phyloP scores from a whole-genome alignment of 2,329 filamentous ascomycete genomes.

The Xylogone sp. region DNA sequence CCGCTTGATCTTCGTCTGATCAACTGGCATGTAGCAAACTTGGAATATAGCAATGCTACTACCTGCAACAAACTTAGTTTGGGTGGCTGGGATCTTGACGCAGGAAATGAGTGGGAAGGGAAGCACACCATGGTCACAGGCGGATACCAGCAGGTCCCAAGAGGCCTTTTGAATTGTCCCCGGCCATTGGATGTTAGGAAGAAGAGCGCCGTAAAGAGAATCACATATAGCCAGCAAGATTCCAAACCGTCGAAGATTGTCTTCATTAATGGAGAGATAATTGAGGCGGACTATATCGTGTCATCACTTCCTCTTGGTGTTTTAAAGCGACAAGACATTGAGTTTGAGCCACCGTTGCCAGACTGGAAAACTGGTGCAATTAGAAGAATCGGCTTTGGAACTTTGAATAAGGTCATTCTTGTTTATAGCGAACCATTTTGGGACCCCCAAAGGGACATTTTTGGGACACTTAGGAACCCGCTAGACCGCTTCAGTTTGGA shows the following conservation, averaged over 20 bases:
- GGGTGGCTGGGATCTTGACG: conserved; percentile 92
- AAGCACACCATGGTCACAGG: conserved; percentile 90
- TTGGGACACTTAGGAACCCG: conserved; percentile 81
- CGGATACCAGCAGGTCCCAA: conserved; percentile 90
- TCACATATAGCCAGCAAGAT: conserved; percentile 56
- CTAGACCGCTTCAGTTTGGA: conserved; percentile 64
- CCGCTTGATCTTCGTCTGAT: conserved; percentile 85
- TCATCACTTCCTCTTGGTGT: conserved; percentile 89
- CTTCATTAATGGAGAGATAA: conserved; percentile 70
- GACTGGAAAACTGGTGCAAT: conserved; percentile 81
- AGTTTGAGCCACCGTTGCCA: conserved; percentile 90
- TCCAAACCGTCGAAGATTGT: conserved; percentile 56
- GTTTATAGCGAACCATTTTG: conserved; percentile 90
- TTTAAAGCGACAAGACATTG: conserved; percentile 74
- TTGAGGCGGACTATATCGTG: conserved; percentile 88
- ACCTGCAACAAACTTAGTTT: conserved; percentile 85
- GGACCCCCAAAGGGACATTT: conserved; percentile 87
- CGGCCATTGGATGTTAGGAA: conserved; percentile 73
- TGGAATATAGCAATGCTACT: conserved; percentile 95
- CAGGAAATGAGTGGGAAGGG: conserved; percentile 95
- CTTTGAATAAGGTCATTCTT: conserved; percentile 92
- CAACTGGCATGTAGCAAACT: conserved; percentile 97
- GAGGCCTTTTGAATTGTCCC: conserved; percentile 76
- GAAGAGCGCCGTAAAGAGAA: conserved; percentile 66
- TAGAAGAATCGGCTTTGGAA: conserved; percentile 80